phyloP scores from a whole-genome alignment of 2,329 filamentous ascomycete genomes.

The Xylariaceae sp. region DNA sequence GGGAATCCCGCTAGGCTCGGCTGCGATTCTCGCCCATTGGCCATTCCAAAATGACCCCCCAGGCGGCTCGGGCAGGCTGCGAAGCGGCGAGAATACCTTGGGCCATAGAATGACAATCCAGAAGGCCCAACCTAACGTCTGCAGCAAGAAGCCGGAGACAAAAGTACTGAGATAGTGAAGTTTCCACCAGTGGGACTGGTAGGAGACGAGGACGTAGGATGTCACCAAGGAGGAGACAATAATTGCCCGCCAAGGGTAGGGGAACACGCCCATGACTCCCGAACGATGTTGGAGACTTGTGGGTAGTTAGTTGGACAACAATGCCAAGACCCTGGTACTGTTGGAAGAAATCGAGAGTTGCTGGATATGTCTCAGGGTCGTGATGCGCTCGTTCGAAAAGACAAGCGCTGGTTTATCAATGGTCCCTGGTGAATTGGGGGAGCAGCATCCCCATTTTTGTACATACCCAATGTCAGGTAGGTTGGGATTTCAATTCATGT shows the following conservation, averaged over 20 bases:
- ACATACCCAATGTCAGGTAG: too few relatives aligned
- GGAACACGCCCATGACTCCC: conserved; percentile 18
- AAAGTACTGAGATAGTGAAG: conserved; percentile 32
- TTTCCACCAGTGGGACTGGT: conserved; percentile 29
- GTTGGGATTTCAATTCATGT: too few relatives aligned
- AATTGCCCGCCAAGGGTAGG: conserved; percentile 28
- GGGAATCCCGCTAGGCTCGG: conserved; percentile 38
- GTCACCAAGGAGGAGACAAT: conserved; percentile 26
- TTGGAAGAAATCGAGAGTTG: background rate
- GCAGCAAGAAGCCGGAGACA: conserved; percentile 31
- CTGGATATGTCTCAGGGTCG: too few relatives aligned
- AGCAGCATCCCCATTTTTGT: too few relatives aligned
- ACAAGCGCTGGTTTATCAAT: too few relatives aligned
- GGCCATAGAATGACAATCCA: conserved; percentile 45
- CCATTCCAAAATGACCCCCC: conserved; percentile 43
- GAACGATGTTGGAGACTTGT: background rate
- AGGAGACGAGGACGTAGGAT: conserved; percentile 30
- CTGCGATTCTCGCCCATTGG: conserved; percentile 39
- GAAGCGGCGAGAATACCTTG: conserved; percentile 44
- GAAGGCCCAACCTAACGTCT: conserved; percentile 32
- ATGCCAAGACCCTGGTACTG: too few relatives aligned
- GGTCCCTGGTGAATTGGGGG: too few relatives aligned
- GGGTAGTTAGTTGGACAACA: background rate
- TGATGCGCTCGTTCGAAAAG: too few relatives aligned
- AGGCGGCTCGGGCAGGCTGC: conserved; percentile 41